A percentile compares a stretch with the other conserved stretches of the same genome.
phyloP scores from a whole-genome alignment of 1,139 yeast species.

The Pichia sp. region DNA sequence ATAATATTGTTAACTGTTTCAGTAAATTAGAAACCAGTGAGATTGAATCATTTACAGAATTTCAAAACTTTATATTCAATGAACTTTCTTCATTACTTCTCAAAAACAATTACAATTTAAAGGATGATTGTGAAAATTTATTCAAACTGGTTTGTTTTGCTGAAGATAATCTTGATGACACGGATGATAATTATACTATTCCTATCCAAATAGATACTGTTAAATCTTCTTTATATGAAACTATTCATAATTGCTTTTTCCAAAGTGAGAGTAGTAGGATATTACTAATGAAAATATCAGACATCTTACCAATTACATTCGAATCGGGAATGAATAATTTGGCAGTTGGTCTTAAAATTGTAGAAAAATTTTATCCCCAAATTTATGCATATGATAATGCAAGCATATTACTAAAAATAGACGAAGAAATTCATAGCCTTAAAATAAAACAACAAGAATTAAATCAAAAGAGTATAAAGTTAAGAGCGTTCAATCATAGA shows the following conservation, averaged over 20 bases:
- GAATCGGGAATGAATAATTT: slow-evolving; percentile 31
- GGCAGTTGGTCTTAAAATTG: slow-evolving; percentile 32
- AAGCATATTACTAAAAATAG: slow-evolving; percentile 17
- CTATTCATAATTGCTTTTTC: slow-evolving; percentile 32
- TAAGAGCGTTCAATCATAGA: slow-evolving; percentile 32
- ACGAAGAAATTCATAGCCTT: slow-evolving; percentile 19
- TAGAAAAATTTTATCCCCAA: slow-evolving; percentile 39
- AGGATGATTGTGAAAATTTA: slow-evolving; percentile 14
- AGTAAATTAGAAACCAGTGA: slow-evolving; percentile 27
- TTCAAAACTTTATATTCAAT: slow-evolving; percentile 18
- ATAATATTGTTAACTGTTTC: slow-evolving; percentile 30
- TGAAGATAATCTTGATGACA: slow-evolving; percentile 17
- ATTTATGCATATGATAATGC: slow-evolving; percentile 32
- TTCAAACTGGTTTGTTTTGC: slow-evolving; percentile 19
- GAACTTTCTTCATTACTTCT: slow-evolving; percentile 17
- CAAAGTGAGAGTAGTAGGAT: slow-evolving; percentile 25
- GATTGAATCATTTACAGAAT: slow-evolving; percentile 26
- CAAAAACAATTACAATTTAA: slow-evolving; percentile 10
- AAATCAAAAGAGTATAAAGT: slow-evolving; percentile 20
- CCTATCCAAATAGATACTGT: slow-evolving; percentile 30
- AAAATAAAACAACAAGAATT: slow-evolving; percentile 5
- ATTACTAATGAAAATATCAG: slow-evolving; percentile 31
- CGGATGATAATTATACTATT: slow-evolving; percentile 18
- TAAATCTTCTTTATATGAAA: slow-evolving; percentile 27
- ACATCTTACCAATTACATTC: slow-evolving; percentile 34